A percentile compares a stretch with the other conserved stretches of the same genome.
These are phyloP conservation scores for Phlegmacium glaucopus DNA, from an alignment of 768 basidiomycete species.

Conservation along the genomic window DNA sequence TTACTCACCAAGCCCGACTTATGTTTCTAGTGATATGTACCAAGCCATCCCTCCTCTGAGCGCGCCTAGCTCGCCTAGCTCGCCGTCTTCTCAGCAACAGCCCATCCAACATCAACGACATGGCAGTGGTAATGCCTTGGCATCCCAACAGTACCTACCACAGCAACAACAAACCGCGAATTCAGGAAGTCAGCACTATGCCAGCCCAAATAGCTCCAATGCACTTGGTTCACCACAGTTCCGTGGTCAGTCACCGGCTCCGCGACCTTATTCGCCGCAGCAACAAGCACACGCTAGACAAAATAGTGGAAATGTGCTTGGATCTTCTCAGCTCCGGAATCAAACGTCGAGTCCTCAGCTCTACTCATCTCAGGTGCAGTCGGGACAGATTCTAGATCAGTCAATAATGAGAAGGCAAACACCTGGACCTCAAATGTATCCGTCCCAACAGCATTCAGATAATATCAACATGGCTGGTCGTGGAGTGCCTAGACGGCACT, in stretches of 20 bases:
- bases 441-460: conserved; percentile 14
- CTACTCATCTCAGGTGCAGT: conserved; percentile 13
- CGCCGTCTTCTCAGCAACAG: conserved; percentile 11
- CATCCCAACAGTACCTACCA: conserved; percentile 12
- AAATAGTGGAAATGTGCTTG: conserved; percentile 18
- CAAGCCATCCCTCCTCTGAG: conserved; percentile 11
- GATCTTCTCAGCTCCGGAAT: conserved; percentile 5
- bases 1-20: conserved; percentile 36
- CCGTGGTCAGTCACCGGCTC: conserved; percentile 6
- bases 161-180: conserved; percentile 14
- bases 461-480: conserved; percentile 37
- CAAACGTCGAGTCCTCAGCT: conserved; percentile 21
- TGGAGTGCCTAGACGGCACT: conserved; percentile 33
- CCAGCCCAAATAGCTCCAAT: conserved; percentile 20
- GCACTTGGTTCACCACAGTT: conserved; percentile 16
- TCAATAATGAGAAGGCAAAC: not conserved
- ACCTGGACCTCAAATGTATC: not conserved
- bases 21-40: conserved; percentile 25
- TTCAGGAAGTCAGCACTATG: conserved; percentile 17
- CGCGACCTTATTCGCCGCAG: conserved; percentile 7
- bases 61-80: conserved; percentile 1
- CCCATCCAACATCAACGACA: conserved; percentile 19
- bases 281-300: conserved; percentile 20
- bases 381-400: conserved; percentile 16
- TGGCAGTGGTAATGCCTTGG: conserved; percentile 18